Evolutionary conservation across 768 basidiomycete genomes (phyloP).

Genomic region (Suillus spraguei): DNA sequence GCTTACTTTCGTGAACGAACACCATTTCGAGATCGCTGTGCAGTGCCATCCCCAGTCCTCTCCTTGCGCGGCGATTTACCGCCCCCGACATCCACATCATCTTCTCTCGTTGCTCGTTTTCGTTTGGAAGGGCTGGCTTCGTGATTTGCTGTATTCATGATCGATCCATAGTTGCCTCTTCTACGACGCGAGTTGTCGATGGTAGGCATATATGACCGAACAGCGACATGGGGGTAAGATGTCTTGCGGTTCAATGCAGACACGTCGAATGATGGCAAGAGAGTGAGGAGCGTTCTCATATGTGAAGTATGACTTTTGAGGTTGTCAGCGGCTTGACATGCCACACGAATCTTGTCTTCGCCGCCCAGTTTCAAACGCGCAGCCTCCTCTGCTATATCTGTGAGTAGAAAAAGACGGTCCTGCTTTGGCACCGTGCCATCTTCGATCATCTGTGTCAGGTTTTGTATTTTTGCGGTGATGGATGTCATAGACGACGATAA

Average conservation of each 20-base stretch:
- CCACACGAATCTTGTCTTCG: conserved; percentile 97
- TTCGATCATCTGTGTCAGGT: conserved; percentile 78
- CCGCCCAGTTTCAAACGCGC: conserved; percentile 88
- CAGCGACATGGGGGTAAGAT: conserved; percentile 74
- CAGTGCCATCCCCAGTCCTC: conserved; percentile 43
- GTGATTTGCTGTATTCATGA: conserved; percentile 48
- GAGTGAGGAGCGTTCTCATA: conserved; percentile 61
- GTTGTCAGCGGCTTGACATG: conserved; percentile 87
- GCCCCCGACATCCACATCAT: conserved; percentile 57
- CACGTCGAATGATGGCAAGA: conserved; percentile 65
- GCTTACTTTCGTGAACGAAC: conserved; percentile 65
- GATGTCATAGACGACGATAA: conserved; percentile 83
- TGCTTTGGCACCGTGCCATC: conserved; percentile 57
- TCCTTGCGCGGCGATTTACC: conserved; percentile 68
- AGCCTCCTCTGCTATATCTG: conserved; percentile 95
- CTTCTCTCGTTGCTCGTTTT: conserved; percentile 61
- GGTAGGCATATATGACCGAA: conserved; percentile 68
- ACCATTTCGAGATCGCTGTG: conserved; percentile 52
- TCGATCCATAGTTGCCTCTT: conserved; percentile 55
- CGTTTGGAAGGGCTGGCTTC: conserved; percentile 70
- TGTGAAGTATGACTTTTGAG: conserved; percentile 68
- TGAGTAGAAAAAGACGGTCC: conserved; percentile 83
- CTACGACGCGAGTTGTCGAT: conserved; percentile 68
- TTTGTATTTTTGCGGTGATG: conserved; percentile 79
- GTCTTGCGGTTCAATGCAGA: conserved; percentile 62